A percentile compares a stretch with the other conserved stretches of the same genome.
Conservation (phyloP, 2,329 filamentous ascomycete species). For the Aciculosporium take region DNA sequence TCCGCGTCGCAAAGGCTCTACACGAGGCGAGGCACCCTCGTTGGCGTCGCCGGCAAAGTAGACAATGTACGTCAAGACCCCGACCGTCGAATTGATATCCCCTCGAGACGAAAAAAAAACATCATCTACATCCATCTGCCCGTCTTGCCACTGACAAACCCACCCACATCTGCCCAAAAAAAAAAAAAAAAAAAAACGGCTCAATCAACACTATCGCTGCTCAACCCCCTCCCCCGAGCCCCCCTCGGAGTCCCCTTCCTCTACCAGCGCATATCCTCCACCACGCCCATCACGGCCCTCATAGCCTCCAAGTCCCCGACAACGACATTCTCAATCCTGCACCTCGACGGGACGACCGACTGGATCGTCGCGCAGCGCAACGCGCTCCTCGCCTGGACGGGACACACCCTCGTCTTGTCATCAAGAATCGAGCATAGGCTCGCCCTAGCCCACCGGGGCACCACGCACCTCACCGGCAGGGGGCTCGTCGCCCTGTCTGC, state of each 20-base stretch:
- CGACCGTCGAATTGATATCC: too few species aligned
- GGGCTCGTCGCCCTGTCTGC: conserved; percentile 75
- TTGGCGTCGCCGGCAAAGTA: conserved; percentile 76
- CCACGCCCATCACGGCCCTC: conserved; percentile 73
- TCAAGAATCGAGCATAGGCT: conserved; percentile 63
- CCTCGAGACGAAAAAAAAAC: background rate
- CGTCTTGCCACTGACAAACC: background rate
- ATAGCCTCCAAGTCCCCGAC: conserved; percentile 77
- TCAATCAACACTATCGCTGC: conserved; percentile 74
- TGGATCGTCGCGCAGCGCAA: conserved; percentile 86
- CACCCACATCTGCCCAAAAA: too few species aligned
- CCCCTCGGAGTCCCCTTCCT: conserved; percentile 82
- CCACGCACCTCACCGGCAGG: conserved; percentile 72
- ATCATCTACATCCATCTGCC: too few species aligned
- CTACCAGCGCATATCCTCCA: conserved; percentile 81
- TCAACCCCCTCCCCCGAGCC: conserved; percentile 70
- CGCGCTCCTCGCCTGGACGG: conserved; percentile 91
- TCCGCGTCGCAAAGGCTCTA: conserved; percentile 90
- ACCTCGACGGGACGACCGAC: conserved; percentile 85
- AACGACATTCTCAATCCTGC: conserved; percentile 75
- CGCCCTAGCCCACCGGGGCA: conserved; percentile 80
- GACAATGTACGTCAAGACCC: conserved; percentile 89
- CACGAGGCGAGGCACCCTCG: conserved; percentile 79
- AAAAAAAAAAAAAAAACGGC: too few species aligned
- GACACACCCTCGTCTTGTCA: conserved; percentile 64